A percentile compares a stretch with the other conserved stretches of the same genome.
These are phyloP conservation scores for Phytopythium oedochilum DNA, from an alignment of 352 stramenopile genomes.

Conservation along the genomic window DNA sequence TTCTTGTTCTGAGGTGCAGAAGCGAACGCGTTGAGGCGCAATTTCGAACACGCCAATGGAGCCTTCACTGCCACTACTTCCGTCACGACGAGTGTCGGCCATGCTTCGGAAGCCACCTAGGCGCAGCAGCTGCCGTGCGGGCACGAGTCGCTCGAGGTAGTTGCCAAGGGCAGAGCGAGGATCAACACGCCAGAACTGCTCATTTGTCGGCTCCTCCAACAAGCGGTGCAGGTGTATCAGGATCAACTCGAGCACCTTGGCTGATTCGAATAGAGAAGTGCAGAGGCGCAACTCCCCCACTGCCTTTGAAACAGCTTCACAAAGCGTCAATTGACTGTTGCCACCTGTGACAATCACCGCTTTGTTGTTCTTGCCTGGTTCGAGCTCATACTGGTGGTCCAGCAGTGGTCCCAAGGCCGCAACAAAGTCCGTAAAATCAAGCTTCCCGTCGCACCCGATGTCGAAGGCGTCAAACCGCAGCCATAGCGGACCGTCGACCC, in stretches of 20 bases:
- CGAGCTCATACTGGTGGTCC: conserved; percentile 43
- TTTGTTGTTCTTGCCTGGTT: conserved; percentile 5
- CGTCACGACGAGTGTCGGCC: neutral
- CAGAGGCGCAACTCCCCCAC: conserved; percentile 37
- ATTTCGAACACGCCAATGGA: conserved; percentile 18
- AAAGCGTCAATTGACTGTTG: conserved; percentile 18
- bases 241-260: conserved; percentile 19
- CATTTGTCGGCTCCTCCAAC: conserved; percentile 35
- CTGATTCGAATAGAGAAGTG: conserved; percentile 13
- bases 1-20: conserved; percentile 24
- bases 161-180: conserved; percentile 13
- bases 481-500: conserved; percentile 24
- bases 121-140: conserved; percentile 27
- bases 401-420: conserved; percentile 42
- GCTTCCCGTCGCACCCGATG: conserved; percentile 34
- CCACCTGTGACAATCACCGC: neutral
- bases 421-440: conserved; percentile 58
- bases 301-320: conserved; percentile 32
- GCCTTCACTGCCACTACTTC: neutral
- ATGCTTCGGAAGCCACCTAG: conserved; percentile 29
- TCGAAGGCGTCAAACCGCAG: conserved; percentile 47
- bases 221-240: conserved; percentile 24
- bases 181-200: conserved; percentile 26
- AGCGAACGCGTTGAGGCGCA: conserved; percentile 30
- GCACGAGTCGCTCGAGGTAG: conserved; percentile 18